Base-by-base conservation (phyloP, 805 yeast genomes). In the Wickerhamiella slavikovae region DNA sequence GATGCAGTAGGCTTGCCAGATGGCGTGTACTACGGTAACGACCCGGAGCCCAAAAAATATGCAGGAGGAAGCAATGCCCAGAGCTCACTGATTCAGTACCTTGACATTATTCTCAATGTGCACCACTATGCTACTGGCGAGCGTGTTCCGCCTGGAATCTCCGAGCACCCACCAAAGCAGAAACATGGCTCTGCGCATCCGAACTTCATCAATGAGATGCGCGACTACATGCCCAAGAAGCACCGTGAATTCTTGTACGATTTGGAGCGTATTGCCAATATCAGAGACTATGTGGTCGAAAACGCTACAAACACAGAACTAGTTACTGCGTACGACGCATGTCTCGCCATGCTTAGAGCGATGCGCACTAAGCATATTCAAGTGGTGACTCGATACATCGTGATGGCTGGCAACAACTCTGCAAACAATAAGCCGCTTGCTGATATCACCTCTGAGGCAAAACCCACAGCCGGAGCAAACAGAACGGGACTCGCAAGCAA, bases 51-150 rank as follows among this genome's bases (percentile, higher is more conserved):
- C 29, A 56, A 73, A 40, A 47, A 52, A 20, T 73, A 64, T 48
- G 62, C 92, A 12, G 96, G 96, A 17, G 96, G 96, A 1, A 77
- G 93, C 3, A 83, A 83, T 48, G 95, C 93, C 1, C 96, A 83
- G 52, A 71, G 83, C 27, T 78, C 94, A 2, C 58, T 83, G 42
- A 76, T 85, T 37, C 95, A 83, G 52, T 72, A 80, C 16, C 57
- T 83, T 36, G 96, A 83, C 47, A 64, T 78, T 16, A 49, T 80
- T 12, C 58, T 83, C 24, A 68, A 68, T 28, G 75, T 83, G 11
- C 71, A 70, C 34, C 96, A 83, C 49, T 64, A 61, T 37, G 71
- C 92, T 4, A 71, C 85, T 2, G 93, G 92, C 3, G 61, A 62
- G 31, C 51, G 72, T 19, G 27, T 32, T 30, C 43, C 41, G 21